Base-by-base conservation (phyloP, 192 early-diverging fungal genomes). In the Paraglomus occultum region DNA sequence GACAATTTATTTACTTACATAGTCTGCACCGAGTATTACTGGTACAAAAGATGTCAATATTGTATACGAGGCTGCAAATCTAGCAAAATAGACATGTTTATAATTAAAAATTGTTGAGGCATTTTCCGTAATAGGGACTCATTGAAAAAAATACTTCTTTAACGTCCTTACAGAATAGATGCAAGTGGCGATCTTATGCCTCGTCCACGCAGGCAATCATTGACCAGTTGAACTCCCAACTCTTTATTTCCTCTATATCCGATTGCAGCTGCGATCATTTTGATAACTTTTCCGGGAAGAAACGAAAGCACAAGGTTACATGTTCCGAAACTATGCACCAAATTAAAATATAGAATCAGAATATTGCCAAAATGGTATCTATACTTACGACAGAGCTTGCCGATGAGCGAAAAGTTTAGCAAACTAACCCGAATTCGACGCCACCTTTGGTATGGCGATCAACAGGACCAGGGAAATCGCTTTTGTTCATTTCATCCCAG, bases 221-320 rank as follows among this genome's bases (percentile, higher is more conserved):
- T 77, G 11, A 86, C 63, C 22, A 86, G 49, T 11, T 81, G 82
- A 57, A 86, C 79, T 10, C 84, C 84, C 50, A 86, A 75, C 31
- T 80, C 72, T 64, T 81, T 82, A 71, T 85, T 80, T 12, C 77
- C 80, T 43, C 72, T 76, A 77, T 81, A 86, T 8, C 82, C 84
- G 57, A 86, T 82, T 31, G 31, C 31, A 3, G 82, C 77, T 1
- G 82, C 73, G 38, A 86, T 77, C 53, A 84, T 73, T 1, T 66
- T 67, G 3, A 84, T 75, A 31, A 84, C 77, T 50, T 84, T 84
- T 38, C 71, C 68, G 0, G 83, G 80, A 53, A 84, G 63, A 10
- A 74, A 76, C 1, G 83, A 79, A 51, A 84, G 54, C 14, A 84
- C 74, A 6, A 82, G 70, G 53, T 84, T 51, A 53, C 74, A 75